These are phyloP conservation scores for Aspergillus novofumigatus DNA, from an alignment of 2,329 filamentous ascomycete genomes.

Conservation along the genomic window DNA sequence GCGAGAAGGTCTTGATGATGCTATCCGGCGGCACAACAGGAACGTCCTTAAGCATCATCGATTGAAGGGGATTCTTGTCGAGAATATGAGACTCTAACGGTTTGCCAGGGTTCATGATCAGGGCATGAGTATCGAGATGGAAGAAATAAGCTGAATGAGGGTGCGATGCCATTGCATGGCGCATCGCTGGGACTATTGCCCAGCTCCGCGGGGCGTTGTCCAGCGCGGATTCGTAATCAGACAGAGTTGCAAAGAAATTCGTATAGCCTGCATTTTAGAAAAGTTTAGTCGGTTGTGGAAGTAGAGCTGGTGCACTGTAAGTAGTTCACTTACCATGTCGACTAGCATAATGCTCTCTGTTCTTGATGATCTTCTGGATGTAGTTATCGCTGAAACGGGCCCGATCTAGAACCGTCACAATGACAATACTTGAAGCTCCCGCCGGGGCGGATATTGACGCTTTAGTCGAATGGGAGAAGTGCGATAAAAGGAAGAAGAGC, in stretches of 20 bases:
- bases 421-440: slow-evolving; percentile 55
- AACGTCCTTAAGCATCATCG: slow-evolving; percentile 76
- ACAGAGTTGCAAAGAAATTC: slow-evolving; percentile 73
- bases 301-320: not conserved
- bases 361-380: slow-evolving; percentile 70
- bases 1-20: slow-evolving; percentile 89
- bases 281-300: too few relatives aligned
- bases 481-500: slow-evolving; percentile 59
- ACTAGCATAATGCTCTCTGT: slow-evolving; percentile 77
- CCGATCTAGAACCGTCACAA: slow-evolving; percentile 81
- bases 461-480: slow-evolving; percentile 30
- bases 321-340: slow-evolving; percentile 65
- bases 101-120: slow-evolving; percentile 79
- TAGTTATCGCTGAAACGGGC: slow-evolving; percentile 62
- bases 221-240: slow-evolving; percentile 59
- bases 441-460: slow-evolving; percentile 23
- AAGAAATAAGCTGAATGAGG: slow-evolving; percentile 78
- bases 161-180: slow-evolving; percentile 79
- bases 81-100: slow-evolving; percentile 70
- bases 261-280: slow-evolving; percentile 63
- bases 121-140: slow-evolving; percentile 76
- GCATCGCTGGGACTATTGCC: slow-evolving; percentile 74
- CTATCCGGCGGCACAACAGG: slow-evolving; percentile 91
- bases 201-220: slow-evolving; percentile 42
- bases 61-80: slow-evolving; percentile 62